These are phyloP conservation scores for Gossypium anomalum DNA, from an alignment of 345 rosid genomes.

Conservation along the genomic window DNA sequence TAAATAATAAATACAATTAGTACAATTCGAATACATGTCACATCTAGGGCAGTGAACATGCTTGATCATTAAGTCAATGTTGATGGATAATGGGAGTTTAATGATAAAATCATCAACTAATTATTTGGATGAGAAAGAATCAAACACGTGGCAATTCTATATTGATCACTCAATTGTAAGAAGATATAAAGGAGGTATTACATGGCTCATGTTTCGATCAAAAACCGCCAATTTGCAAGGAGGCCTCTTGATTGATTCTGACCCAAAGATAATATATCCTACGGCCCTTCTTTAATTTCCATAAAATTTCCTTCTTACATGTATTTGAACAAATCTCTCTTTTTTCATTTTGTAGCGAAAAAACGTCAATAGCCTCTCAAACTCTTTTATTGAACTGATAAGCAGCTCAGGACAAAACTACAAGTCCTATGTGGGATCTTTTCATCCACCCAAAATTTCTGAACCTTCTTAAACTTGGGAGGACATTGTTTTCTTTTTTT, in stretches of 20 bases:
- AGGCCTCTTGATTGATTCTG: neutral
- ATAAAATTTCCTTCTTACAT: neutral
- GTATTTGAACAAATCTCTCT: neutral
- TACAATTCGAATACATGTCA: fast-evolving
- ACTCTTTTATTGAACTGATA: slow-evolving; percentile 17
- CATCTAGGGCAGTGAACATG: fast-evolving
- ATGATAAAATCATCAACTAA: neutral
- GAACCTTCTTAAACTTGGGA: neutral
- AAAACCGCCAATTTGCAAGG: neutral
- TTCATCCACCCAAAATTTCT: slow-evolving; percentile 42
- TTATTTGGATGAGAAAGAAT: neutral
- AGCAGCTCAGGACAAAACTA: slow-evolving; percentile 9
- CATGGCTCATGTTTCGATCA: slow-evolving; percentile 15
- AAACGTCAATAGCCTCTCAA: slow-evolving; percentile 17
- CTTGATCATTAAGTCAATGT: too few species aligned
- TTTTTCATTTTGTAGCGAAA: neutral
- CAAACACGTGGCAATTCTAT: neutral
- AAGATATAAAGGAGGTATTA: neutral
- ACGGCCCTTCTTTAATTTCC: slow-evolving; percentile 2
- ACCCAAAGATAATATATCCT: slow-evolving; percentile 6
- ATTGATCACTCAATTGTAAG: neutral
- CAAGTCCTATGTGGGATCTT: slow-evolving; percentile 40
- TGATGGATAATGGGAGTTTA: too few species aligned
- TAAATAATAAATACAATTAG: too few species aligned
- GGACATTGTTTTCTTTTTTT: neutral